Conservation (phyloP, 2,329 filamentous ascomycete species). For the Cordyceps cicadae region DNA sequence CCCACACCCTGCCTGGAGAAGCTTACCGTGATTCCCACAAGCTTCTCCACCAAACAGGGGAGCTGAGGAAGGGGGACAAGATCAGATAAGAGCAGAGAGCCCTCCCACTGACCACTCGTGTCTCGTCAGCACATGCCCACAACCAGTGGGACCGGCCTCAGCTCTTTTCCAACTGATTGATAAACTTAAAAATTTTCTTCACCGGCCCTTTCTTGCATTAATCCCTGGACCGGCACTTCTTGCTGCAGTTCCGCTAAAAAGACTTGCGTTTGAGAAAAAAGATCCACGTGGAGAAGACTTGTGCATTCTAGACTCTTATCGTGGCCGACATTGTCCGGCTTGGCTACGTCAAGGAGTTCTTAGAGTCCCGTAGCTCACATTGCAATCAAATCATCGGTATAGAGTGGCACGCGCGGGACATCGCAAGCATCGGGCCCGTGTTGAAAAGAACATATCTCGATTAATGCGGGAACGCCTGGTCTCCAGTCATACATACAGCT, state of each 20-base stretch:
- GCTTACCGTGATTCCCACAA: background rate
- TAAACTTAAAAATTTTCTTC: conserved; percentile 1
- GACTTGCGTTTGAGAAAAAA: background rate
- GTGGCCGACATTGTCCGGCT: background rate
- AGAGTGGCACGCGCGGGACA: background rate
- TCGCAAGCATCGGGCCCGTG: background rate
- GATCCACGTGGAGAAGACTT: background rate
- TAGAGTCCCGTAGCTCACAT: background rate
- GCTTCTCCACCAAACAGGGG: background rate
- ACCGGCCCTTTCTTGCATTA: background rate
- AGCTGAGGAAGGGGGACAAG: background rate
- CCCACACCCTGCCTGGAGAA: background rate
- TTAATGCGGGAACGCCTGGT: conserved; percentile 40
- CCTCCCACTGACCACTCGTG: background rate
- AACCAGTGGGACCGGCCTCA: background rate
- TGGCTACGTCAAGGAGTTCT: background rate
- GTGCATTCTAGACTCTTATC: conserved; percentile 3
- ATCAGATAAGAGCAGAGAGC: conserved; percentile 3
- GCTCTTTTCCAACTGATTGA: conserved; percentile 3
- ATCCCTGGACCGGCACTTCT: background rate
- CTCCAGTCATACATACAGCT: conserved; percentile 38
- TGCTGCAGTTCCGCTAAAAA: conserved; percentile 1
- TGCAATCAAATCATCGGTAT: background rate
- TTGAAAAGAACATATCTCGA: conserved; percentile 27
- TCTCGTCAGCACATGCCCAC: background rate